Base-by-base conservation (phyloP, 345 rosid species). In the Salix caprea region DNA sequence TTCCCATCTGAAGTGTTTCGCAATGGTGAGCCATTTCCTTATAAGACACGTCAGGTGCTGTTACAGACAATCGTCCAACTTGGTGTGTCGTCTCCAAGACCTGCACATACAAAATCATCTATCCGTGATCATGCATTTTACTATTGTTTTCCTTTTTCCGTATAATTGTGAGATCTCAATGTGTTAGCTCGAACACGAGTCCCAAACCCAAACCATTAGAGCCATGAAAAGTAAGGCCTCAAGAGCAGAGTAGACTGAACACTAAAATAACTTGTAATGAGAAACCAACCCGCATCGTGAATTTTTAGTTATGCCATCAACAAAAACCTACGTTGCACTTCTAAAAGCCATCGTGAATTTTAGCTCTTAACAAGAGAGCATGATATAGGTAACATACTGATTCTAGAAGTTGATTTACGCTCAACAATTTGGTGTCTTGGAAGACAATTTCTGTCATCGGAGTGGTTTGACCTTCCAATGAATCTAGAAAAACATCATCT, bases 11-110 rank as follows among this genome's bases (percentile, higher is more conserved):
- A 30, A 96, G 93, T 68, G 91, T 86, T 82, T 96, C 98, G 32
- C 98, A 94, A 61, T 91, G 97, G 69, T 73, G 86, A 15, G 97
- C 94, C 89, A 90, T 90, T 82, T 94, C 97, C 88, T 88, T 88
- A 87, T 88, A 94, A 23, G 99, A 77, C 76, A 89, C 87, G 70
- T 96, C 91, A 4, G 92, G 86, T 76, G 92, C 90, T n/a, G 91
- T 86, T 24, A 88, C 79, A 7, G 98, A 96, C 42, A 82, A 62
- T 86, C 98, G 90, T 80, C 91, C 99, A 70, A 89, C 91, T 82
- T 91, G 94, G 73, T 88, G 87, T 39, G 91, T 80, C 39, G 94
- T 88, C 82, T 93, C 99, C 77, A 85, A 39, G 68, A 90, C 95
- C 99, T 93, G 71, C 32, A 65, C n/a, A 75, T 32, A 30, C 74